These are phyloP conservation scores for Penicillium malachiteum DNA, from an alignment of 495 filamentous ascomycete species.

Conservation along the genomic window DNA sequence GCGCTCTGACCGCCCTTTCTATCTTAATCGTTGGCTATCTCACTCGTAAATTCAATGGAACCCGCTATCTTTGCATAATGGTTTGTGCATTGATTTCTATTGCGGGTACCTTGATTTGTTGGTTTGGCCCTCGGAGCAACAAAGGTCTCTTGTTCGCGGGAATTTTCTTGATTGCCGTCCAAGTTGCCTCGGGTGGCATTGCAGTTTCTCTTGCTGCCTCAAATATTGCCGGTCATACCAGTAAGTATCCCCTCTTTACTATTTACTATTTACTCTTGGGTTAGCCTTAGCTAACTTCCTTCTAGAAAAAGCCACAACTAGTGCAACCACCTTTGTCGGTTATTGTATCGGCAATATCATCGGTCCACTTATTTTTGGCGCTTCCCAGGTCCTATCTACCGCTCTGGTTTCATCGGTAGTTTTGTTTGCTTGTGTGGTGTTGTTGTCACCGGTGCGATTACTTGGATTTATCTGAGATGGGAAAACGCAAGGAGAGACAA, in stretches of 20 bases:
- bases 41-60: background rate
- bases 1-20: background rate
- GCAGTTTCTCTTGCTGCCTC: conserved; percentile 4
- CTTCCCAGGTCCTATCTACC: conserved; percentile 4
- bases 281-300: background rate
- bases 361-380: conserved; percentile 4
- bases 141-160: conserved; percentile 3
- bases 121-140: conserved; percentile 5
- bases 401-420: conserved; percentile 5
- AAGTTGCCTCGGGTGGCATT: conserved; percentile 3
- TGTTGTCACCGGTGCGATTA: background rate
- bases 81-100: conserved; percentile 3
- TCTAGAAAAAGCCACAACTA: conserved; percentile 5
- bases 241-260: background rate
- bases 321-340: conserved; percentile 4
- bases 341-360: conserved; percentile 7
- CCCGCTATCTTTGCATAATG: conserved; percentile 4
- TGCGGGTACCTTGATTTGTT: conserved; percentile 2
- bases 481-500: background rate
- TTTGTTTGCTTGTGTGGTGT: conserved; percentile 8
- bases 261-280: background rate
- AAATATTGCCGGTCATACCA: conserved; percentile 7
- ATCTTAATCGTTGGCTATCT: conserved; percentile 5
- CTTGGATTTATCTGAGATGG: conserved; percentile 1
- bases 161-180: conserved; percentile 3